Percentiles rank a stretch among this genome's conserved stretches.
phyloP scores from a whole-genome alignment of 805 yeast genomes.

The Schizosaccharomyces lindneri region DNA sequence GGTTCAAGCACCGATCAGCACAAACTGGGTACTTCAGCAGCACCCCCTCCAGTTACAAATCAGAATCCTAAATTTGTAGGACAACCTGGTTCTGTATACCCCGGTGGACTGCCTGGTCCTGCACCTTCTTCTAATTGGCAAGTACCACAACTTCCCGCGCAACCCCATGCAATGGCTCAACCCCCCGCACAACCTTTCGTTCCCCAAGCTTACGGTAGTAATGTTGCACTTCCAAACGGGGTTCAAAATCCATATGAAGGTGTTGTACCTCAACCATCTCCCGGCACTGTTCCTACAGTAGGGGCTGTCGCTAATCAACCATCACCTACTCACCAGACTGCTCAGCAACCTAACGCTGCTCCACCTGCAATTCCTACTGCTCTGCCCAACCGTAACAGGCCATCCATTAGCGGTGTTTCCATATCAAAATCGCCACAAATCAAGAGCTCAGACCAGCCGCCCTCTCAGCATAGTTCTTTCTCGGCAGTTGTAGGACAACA shows the following conservation, averaged over 20 bases:
- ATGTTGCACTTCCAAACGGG: too few relatives aligned
- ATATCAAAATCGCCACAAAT: background rate
- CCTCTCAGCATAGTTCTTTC: background rate
- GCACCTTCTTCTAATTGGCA: background rate
- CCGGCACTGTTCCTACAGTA: background rate
- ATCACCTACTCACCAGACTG: background rate
- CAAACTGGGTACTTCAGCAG: background rate
- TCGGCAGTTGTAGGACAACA: background rate
- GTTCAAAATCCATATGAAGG: too few relatives aligned
- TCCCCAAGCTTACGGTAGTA: background rate
- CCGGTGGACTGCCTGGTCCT: background rate
- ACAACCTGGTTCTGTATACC: background rate
- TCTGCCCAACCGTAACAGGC: too few relatives aligned
- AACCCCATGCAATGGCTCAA: background rate
- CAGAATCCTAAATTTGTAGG: background rate
- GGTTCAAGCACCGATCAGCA: constrained; percentile 8
- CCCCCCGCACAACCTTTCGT: background rate
- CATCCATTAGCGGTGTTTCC: background rate
- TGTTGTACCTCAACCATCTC: background rate
- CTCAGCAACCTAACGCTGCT: background rate
- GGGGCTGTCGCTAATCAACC: background rate
- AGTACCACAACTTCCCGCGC: background rate
- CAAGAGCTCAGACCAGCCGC: background rate
- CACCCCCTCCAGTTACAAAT: background rate
- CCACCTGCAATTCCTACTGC: background rate